Evolutionary conservation across 1,284 basidiomycete genomes (phyloP).

Genomic region (Ganoderma lingzhi): DNA sequence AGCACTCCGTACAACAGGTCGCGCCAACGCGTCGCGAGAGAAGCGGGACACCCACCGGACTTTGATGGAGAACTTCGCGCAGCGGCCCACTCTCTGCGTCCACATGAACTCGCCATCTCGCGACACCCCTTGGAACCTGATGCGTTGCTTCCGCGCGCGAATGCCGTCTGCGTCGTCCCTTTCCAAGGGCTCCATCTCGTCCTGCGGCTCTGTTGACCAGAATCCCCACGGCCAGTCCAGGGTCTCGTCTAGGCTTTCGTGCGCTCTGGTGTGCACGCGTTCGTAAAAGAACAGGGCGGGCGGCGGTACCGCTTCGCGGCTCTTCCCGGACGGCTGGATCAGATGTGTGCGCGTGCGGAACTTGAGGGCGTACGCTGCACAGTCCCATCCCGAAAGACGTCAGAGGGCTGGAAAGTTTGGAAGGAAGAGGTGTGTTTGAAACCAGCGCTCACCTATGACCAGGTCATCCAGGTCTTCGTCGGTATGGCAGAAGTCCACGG

Average conservation of each 20-base stretch:
- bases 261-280: background rate
- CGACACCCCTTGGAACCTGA: too few relatives aligned
- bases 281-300: background rate
- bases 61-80: too few relatives aligned
- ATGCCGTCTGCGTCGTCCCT: too few relatives aligned
- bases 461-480: background rate
- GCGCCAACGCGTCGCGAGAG: too few relatives aligned
- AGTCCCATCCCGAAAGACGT: background rate
- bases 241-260: background rate
- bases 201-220: background rate
- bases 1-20: background rate
- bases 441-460: background rate
- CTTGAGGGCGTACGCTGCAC: background rate
- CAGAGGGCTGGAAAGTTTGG: background rate
- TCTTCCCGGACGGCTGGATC: background rate
- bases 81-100: too few relatives aligned
- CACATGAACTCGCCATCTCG: too few relatives aligned
- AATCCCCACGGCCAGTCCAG: background rate
- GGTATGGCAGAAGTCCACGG: background rate
- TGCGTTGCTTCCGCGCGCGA: too few relatives aligned
- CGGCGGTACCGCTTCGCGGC: background rate
- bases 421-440: too few relatives aligned
- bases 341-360: background rate
- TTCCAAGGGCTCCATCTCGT: background rate
- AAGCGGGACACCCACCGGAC: too few relatives aligned